Base-by-base conservation (phyloP, 2,329 filamentous ascomycete genomes). In the Microcyclospora tardicrescens region DNA sequence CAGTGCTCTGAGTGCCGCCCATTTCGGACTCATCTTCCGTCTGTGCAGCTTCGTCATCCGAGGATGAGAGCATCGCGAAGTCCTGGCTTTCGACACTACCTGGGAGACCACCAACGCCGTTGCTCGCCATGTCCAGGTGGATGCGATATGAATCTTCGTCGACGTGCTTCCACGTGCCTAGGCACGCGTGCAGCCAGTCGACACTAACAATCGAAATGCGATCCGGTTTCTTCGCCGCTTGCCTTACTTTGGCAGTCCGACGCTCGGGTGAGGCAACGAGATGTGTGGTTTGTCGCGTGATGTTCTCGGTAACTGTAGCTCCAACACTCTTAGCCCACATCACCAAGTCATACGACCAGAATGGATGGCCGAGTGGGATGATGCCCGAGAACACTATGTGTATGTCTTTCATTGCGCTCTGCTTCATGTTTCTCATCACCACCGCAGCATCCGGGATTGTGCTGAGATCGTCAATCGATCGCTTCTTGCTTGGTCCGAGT, bases 301-400 rank as follows among this genome's bases (percentile, higher is more conserved):
- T 72, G 39, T 72, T 73, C 27, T 68, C 67, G 2, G 70, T 72
- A 6, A 87, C 67, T 28, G 66, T 70, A 6, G 84, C 89, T 14
- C 91, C 91, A 55, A 95, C 96, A 52, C 75, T 84, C 55, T 78
- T 79, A 2, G 86, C 81, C 70, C 93, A 93, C 32, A 89, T 68
- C 4, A 83, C 86, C 41, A 93, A 83, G 57, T 98, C 91, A 2
- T 86, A 86, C 11, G 63, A 66, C 38, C 37, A 36, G 28, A 89
- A 77, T 51, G 89, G 79, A 29, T 81, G 74, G 5, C 83, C 84
- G 1, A 94, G 66, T 0, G 87, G 87, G 2, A 96, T 78, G 2
- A 98, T 79, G 0, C 91, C 91, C 0, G 89, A 94, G 47, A 96
- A 80, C 5, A 94, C 87, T 41, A 98, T 74, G 5, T 79, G 75